Conservation (phyloP, 176 grass and related monocot species). For the Bolboschoenus planiculmis region DNA sequence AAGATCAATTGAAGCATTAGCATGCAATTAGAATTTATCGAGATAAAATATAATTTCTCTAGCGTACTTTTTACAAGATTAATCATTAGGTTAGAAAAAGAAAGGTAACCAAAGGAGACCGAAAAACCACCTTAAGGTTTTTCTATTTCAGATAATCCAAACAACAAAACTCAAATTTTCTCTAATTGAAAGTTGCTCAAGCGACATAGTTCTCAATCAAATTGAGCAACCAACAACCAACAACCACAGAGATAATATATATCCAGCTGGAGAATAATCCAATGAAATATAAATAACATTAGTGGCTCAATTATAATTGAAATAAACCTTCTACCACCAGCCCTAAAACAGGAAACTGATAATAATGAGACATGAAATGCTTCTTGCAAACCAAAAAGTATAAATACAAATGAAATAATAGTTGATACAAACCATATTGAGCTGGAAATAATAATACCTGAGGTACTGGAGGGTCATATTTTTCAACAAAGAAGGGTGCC, state of each 20-base stretch:
- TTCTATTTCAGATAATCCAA: not conserved
- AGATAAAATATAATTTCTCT: not conserved
- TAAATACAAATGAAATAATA: not conserved
- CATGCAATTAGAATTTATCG: not conserved
- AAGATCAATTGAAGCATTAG: not conserved
- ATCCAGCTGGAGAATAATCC: not conserved
- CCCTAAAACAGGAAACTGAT: not conserved
- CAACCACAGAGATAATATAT: not conserved
- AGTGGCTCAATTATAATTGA: not conserved
- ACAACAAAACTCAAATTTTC: not conserved
- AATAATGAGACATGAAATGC: not conserved
- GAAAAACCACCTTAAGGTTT: not conserved
- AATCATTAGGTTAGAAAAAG: not conserved
- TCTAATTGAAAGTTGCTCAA: not conserved
- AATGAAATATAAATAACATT: not conserved
- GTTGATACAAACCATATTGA: not conserved
- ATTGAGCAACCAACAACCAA: slow-evolving; percentile 2
- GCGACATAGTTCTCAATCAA: not conserved
- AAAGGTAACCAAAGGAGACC: not conserved
- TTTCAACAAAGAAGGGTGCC: slow-evolving; percentile 38
- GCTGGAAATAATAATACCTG: slow-evolving; percentile 17
- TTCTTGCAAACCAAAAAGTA: not conserved
- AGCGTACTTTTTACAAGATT: not conserved
- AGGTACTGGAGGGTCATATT: slow-evolving; percentile 36
- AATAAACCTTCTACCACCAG: not conserved